Evolutionary conservation across 768 basidiomycete species (phyloP), one percentile per base, ranked within the genome.

Genomic region (Pholiota microspora): DNA sequence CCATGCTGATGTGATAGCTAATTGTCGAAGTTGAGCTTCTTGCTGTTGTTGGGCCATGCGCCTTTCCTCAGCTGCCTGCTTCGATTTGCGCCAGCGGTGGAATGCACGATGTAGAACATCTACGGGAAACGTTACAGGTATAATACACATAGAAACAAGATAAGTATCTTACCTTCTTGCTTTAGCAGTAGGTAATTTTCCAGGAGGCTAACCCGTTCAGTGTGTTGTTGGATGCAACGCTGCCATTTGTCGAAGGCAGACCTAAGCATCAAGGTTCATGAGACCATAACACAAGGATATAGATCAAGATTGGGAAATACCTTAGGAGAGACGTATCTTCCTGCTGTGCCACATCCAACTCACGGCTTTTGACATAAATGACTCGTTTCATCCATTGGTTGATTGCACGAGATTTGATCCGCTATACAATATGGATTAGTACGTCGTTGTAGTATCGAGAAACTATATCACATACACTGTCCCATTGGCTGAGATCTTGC

Each of bases 131-230:
- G 51, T 53, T 10, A 29, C 27, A 16, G 21, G 16, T 25, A 23
- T 27, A n/a, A 25, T 34, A 49, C 4, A 15, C 27, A 12, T 40
- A 23, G 16, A 40, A 29, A 21, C 15, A 16, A 46, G 23, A 32
- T 13, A 51, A 42, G 40, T 49, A 55, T 32, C 70, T 32, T 62
- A 84, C 92, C 92, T 77, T 92, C 89, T 40, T 80, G 80, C 68
- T 89, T 91, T 42, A 94, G 84, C 56, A 88, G 79, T 53, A 85
- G 80, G 67, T 91, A 89, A 64, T 89, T 92, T 64, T 91, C 86
- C 80, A 94, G 83, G n/a, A 94, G 78, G 60, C 83, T 86, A 2
- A 86, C 69, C 58, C 86, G 83, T 65, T 92, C 88, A 2, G 78
- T 77, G 64, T 89, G 89, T 23, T 84, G 82, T 32, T 75, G 69